Conservation (phyloP, 805 yeast genomes). For the Naumovozyma castellii region DNA sequence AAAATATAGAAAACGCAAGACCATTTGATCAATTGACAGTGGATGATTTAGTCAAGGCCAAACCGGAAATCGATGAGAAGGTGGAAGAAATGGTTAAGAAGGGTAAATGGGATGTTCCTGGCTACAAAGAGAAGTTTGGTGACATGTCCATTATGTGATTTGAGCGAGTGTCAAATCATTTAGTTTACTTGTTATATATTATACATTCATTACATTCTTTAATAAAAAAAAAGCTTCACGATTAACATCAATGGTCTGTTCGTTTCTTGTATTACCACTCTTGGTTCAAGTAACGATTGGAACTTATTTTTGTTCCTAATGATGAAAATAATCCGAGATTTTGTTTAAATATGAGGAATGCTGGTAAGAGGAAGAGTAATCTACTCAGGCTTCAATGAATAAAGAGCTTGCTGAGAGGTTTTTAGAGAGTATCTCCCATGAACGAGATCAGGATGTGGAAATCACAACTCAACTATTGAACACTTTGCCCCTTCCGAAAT, state of each 20-base stretch:
- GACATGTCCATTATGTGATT: conserved; percentile 82
- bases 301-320: too few relatives aligned
- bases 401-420: conserved; percentile 32
- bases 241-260: too few relatives aligned
- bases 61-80: conserved; percentile 96
- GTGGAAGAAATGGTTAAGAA: conserved; percentile 88
- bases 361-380: too few relatives aligned
- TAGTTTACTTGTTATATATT: background rate
- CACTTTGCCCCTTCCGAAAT: conserved; percentile 47
- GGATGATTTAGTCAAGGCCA: conserved; percentile 87
- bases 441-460: conserved; percentile 44
- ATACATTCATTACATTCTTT: background rate
- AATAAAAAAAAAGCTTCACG: too few relatives aligned
- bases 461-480: conserved; percentile 37
- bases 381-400: too few relatives aligned
- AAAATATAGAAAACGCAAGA: conserved; percentile 92
- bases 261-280: background rate
- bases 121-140: conserved; percentile 97
- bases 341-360: too few relatives aligned
- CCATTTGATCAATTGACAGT: conserved; percentile 96
- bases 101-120: conserved; percentile 97
- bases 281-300: too few relatives aligned
- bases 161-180: background rate
- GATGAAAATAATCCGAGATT: too few relatives aligned
- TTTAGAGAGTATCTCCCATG: conserved; percentile 36